Evolutionary conservation across 768 basidiomycete genomes (phyloP), one percentile per base, ranked within the genome.

Genomic region (Leccinum incarnatum): DNA sequence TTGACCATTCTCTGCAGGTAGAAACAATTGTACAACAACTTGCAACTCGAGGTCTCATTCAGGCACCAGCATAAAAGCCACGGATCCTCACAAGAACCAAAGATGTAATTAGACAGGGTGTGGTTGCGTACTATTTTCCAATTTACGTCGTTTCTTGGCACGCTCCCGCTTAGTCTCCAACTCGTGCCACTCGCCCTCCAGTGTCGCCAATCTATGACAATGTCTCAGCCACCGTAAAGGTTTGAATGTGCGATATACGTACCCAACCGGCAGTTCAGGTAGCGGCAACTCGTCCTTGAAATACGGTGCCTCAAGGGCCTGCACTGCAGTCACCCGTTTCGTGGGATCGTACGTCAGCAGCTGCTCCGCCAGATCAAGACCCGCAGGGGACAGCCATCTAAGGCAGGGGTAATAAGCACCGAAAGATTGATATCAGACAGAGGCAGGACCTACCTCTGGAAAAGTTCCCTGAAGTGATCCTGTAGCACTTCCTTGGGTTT

Each of bases 131-230:
- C 71, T 76, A 72, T 66, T 74, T 73, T 86, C 88, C 62, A 79
- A 79, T 79, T 83, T 88, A 76, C 83, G 82, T 71, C 85, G 80
- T 74, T 89, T 89, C 76, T 86, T 91, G 58, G 89, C 88, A 42
- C 93, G 83, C 76, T 98, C 94, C 57, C 87, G 82, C 74, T 98
- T 99, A 12, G 93, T 91, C 72, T 98, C 95, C 62, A 95, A 80
- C 73, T 99, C 97, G 74, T 99, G 97, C 92, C 95, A 98, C 72
- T 98, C 97, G 48, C 97, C 96, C 70, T 93, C 86, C 45, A 97
- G 75, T 12, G 82, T 82, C 12, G 88, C 82, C 58, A 98, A 75
- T 54, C 95, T 95, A 62, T 19, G 48, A 21, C 19, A 36, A 32
- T 45, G 12, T 49, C 45, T 62, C 45, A 67, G 49, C n/a, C 50